phyloP scores from a whole-genome alignment of 768 basidiomycete genomes.

The Agrocybe chaxingu region DNA sequence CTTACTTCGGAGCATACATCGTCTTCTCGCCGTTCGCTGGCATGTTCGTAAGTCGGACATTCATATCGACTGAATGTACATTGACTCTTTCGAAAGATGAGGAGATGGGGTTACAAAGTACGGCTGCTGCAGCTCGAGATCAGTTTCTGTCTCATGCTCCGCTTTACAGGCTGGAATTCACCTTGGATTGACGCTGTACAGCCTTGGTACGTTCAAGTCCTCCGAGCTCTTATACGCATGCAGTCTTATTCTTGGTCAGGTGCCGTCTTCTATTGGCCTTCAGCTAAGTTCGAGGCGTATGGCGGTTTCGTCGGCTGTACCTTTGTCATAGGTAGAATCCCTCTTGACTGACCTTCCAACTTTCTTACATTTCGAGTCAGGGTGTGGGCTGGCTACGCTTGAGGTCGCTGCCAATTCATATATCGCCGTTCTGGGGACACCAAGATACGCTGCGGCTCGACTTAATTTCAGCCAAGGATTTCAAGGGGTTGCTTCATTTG shows the following conservation, averaged over 20 bases:
- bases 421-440: constrained; percentile 64
- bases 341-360: background rate
- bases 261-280: constrained; percentile 79
- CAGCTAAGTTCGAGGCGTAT: constrained; percentile 62
- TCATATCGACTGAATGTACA: background rate
- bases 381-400: constrained; percentile 63
- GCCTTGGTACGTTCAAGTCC: constrained; percentile 35
- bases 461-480: constrained; percentile 81
- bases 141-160: background rate
- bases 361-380: constrained; percentile 22
- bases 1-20: constrained; percentile 70
- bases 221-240: background rate
- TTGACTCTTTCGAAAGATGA: constrained; percentile 40
- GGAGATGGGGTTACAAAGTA: constrained; percentile 64
- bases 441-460: constrained; percentile 69
- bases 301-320: constrained; percentile 76
- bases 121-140: background rate
- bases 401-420: constrained; percentile 83
- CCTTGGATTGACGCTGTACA: constrained; percentile 56
- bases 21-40: constrained; percentile 59
- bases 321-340: constrained; percentile 54
- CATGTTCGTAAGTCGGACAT: constrained; percentile 41
- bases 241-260: constrained; percentile 29
- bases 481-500: constrained; percentile 72
- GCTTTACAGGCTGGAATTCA: constrained; percentile 49